Base-by-base conservation (phyloP, 75 land plant species). In the Picea sitchensis region DNA sequence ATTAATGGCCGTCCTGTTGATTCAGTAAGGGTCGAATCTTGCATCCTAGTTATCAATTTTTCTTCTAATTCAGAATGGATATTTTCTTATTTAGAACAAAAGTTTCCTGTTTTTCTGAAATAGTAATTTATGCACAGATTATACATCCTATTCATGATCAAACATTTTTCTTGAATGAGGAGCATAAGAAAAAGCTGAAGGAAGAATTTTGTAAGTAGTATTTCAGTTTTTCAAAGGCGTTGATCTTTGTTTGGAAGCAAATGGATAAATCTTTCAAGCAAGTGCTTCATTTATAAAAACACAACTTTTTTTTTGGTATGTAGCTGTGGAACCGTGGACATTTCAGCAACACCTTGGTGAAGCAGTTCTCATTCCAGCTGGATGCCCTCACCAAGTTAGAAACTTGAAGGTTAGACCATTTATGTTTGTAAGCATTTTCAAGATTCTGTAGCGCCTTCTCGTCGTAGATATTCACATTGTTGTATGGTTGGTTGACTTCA, bases 331-430 rank as follows among this genome's bases (percentile, higher is more conserved):
- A 57, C 83, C 95, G 0, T 93, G 95, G 95, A 86, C 93, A 12
- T 93, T 93, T 81, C 91, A 84, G 36, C 95, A 93, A 79, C 75
- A 78, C 64, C 80, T 87, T 76, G 93, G 93, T 14, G 95, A 92
- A 68, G 94, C 94, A 57, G 94, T 92, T 14, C 86, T 92, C 54
- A 91, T 92, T 64, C 94, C 94, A 34, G 92, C 94, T 38, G 94
- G 94, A 73, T 92, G 94, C 76, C 94, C 95, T 26, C 93, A 91
- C 65, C 95, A 93, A 93, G 95, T 93, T 67, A 79, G 93, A 76
- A 92, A 91, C 71, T 84, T 87, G 34, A 87, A 91, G 88, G 93
- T 91, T 44, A 71, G 74, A 4, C n/a, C n/a, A 18, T 71, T 71
- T 38, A 14, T 44, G 74, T 44, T 71, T 71, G 44, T n/a, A 71